These are phyloP conservation scores for Skeletonema grethae DNA, from an alignment of 108 stramenopile genomes.

Conservation along the genomic window DNA sequence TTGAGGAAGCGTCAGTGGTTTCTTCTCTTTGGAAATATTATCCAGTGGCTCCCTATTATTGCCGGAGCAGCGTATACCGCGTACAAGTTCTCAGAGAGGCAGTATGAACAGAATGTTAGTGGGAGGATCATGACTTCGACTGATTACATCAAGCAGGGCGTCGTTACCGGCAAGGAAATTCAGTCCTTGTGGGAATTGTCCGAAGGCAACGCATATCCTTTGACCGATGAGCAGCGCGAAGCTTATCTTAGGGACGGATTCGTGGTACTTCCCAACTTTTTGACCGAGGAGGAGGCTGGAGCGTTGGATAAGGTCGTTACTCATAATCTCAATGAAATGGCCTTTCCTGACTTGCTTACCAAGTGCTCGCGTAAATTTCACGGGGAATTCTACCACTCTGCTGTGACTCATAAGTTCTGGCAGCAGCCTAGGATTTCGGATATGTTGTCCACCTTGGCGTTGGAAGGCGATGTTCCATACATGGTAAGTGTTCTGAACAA, in stretches of 20 bases:
- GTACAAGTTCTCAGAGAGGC: background rate
- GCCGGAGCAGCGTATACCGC: background rate
- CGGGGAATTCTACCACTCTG: background rate
- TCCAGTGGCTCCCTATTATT: background rate
- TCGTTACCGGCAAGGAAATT: background rate
- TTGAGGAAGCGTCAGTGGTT: background rate
- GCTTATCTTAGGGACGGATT: background rate
- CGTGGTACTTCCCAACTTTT: conserved; percentile 1
- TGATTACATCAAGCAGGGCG: background rate
- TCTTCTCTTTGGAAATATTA: background rate
- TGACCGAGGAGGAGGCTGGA: background rate
- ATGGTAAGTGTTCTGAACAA: no score
- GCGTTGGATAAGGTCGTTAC: conserved; percentile 2
- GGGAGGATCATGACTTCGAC: background rate
- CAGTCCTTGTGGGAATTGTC: background rate
- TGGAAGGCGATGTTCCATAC: background rate
- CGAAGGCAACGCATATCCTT: background rate
- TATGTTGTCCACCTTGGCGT: background rate
- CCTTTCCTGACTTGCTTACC: conserved; percentile 5
- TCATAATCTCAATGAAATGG: conserved; percentile 9
- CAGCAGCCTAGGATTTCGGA: conserved; percentile 6
- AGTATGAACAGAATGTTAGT: conserved; percentile 9
- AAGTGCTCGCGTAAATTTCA: conserved; percentile 4
- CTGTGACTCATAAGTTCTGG: conserved; percentile 2
- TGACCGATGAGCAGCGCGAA: background rate